A percentile compares a stretch with the other conserved stretches of the same genome.
phyloP scores from a whole-genome alignment of 192 early-diverging fungal genomes.

The Gonapodya sp. region DNA sequence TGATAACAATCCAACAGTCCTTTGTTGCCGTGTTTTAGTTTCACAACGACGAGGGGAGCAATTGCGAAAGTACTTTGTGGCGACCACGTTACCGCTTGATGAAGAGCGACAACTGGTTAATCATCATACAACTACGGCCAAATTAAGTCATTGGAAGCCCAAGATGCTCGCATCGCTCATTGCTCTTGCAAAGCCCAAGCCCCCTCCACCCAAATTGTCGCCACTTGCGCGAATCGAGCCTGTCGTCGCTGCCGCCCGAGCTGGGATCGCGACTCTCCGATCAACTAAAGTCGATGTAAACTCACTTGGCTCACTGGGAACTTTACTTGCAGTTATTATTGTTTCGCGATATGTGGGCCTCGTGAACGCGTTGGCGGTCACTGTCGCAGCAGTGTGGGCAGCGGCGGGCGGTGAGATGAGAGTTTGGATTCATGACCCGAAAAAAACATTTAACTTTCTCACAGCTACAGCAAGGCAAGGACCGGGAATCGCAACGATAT shows the following conservation, averaged over 20 bases:
- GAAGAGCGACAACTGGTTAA: no score
- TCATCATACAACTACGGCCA: no score
- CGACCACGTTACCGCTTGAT: no score
- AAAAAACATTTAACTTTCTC: no score
- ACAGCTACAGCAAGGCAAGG: not conserved
- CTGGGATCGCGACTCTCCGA: not conserved
- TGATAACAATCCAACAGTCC: no score
- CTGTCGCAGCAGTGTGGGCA: not conserved
- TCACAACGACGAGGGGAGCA: no score
- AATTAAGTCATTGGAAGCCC: no score
- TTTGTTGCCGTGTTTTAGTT: no score
- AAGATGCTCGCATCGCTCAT: not conserved
- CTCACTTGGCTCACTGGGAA: not conserved
- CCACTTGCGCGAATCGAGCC: not conserved
- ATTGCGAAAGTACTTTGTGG: no score
- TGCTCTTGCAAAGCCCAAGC: not conserved
- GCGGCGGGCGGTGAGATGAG: not conserved
- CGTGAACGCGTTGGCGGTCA: not conserved
- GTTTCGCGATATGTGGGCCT: not conserved
- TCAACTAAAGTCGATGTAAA: not conserved
- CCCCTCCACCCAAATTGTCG: not conserved
- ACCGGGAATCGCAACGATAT: not conserved
- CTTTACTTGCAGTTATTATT: not conserved
- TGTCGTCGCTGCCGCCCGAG: not conserved
- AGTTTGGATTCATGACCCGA: no score